These are phyloP conservation scores for Grigorovia transvaalensis DNA, from an alignment of 805 yeast species.

Conservation along the genomic window DNA sequence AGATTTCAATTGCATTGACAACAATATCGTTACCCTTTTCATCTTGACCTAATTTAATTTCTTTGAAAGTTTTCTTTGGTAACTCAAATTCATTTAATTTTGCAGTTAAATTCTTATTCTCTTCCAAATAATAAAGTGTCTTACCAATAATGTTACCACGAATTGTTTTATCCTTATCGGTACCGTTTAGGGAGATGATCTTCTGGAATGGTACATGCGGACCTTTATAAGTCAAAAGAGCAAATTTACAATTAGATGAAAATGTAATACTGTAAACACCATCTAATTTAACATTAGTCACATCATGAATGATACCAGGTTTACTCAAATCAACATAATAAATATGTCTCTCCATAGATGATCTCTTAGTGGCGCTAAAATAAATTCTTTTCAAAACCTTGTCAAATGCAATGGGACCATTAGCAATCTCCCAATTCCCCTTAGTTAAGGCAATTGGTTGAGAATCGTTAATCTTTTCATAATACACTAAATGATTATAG, in stretches of 20 bases:
- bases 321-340: slow-evolving; percentile 51
- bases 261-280: slow-evolving; percentile 68
- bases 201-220: slow-evolving; percentile 75
- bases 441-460: slow-evolving; percentile 49
- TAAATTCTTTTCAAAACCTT: slow-evolving; percentile 38
- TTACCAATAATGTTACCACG: slow-evolving; percentile 18
- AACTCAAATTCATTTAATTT: slow-evolving; percentile 38
- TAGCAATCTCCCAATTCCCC: slow-evolving; percentile 89
- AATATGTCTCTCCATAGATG: slow-evolving; percentile 77
- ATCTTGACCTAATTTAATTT: slow-evolving; percentile 42
- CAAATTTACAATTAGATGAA: slow-evolving; percentile 68
- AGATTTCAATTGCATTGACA: slow-evolving; percentile 64
- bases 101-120: slow-evolving; percentile 33
- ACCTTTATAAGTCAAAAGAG: slow-evolving; percentile 62
- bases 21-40: slow-evolving; percentile 36
- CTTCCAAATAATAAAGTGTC: slow-evolving; percentile 28
- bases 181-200: slow-evolving; percentile 42
- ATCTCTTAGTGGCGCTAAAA: slow-evolving; percentile 63
- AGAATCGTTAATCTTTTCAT: slow-evolving; percentile 53
- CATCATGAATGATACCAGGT: slow-evolving; percentile 30
- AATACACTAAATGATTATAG: slow-evolving; percentile 71
- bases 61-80: slow-evolving; percentile 48
- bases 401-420: slow-evolving; percentile 58
- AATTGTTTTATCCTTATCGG: slow-evolving; percentile 4
- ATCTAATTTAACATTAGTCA: slow-evolving; percentile 43